Percentiles rank a stretch among this genome's conserved stretches.
These are phyloP conservation scores for Aspergillus sp. DNA, from an alignment of 2,329 filamentous ascomycete genomes.

Conservation along the genomic window DNA sequence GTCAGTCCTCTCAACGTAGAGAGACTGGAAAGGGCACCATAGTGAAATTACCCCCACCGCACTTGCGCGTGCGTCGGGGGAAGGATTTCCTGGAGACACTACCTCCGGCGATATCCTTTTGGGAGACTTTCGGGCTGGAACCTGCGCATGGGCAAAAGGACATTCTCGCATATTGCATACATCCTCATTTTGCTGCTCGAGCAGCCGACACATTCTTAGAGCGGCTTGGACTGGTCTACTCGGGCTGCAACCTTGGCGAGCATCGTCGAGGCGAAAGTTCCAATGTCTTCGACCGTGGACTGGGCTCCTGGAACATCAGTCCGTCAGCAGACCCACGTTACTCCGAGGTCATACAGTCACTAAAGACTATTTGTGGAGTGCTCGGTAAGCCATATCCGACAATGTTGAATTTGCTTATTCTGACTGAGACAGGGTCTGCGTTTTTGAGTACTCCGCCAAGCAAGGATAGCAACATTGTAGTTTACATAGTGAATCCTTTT, in stretches of 20 bases:
- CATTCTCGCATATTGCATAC: slow-evolving; percentile 59
- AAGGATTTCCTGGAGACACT: slow-evolving; percentile 57
- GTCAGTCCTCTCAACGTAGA: slow-evolving; percentile 28
- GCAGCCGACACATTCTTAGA: slow-evolving; percentile 55
- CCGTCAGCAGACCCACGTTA: slow-evolving; percentile 32
- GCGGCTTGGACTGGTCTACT: slow-evolving; percentile 57
- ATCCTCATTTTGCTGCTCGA: slow-evolving; percentile 51
- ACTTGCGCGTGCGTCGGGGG: slow-evolving; percentile 56
- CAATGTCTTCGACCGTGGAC: slow-evolving; percentile 41
- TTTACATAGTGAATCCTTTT: slow-evolving; percentile 63
- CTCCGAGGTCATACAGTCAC: slow-evolving; percentile 35
- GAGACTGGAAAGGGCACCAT: slow-evolving; percentile 37
- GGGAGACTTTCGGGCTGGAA: slow-evolving; percentile 62
- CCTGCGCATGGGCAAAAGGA: slow-evolving; percentile 59
- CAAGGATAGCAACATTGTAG: slow-evolving; percentile 49
- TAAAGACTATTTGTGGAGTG: slow-evolving; percentile 38
- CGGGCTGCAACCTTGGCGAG: slow-evolving; percentile 58
- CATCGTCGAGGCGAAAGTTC: slow-evolving; percentile 49
- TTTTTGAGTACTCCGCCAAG: slow-evolving; percentile 36
- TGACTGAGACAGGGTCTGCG: slow-evolving; percentile 33
- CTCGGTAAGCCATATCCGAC: slow-evolving; percentile 34
- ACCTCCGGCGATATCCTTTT: slow-evolving; percentile 59
- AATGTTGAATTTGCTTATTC: background rate
- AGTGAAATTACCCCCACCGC: slow-evolving; percentile 51
- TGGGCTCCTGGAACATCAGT: slow-evolving; percentile 39